phyloP scores from a whole-genome alignment of 2,329 filamentous ascomycete species.

The Talaromyces sp. region DNA sequence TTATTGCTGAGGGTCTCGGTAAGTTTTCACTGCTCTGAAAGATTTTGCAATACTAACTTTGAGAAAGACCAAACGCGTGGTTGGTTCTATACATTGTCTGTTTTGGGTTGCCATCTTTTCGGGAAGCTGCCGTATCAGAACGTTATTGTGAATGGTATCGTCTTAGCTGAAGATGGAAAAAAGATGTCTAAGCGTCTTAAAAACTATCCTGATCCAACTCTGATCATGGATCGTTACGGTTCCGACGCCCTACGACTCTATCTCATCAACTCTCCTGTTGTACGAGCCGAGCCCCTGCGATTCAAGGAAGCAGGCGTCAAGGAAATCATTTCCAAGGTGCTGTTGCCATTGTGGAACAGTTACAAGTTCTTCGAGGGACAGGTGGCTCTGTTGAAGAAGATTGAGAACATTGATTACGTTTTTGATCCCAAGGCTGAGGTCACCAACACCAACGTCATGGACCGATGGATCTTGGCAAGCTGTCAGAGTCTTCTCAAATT shows the following conservation, averaged over 20 bases:
- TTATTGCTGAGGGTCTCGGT: conserved; percentile 80
- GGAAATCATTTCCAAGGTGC: conserved; percentile 87
- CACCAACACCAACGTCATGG: conserved; percentile 83
- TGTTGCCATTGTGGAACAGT: conserved; percentile 91
- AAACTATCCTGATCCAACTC: conserved; percentile 85
- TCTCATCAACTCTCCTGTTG: conserved; percentile 93
- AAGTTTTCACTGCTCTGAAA: not conserved
- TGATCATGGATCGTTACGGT: conserved; percentile 83
- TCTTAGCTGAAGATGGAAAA: conserved; percentile 90
- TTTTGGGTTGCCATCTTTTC: conserved; percentile 84
- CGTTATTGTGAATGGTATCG: conserved; percentile 93
- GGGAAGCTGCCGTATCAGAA: conserved; percentile 86
- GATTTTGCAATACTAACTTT: not conserved
- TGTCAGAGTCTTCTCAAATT: conserved; percentile 89
- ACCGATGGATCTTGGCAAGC: conserved; percentile 89
- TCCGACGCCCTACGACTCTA: conserved; percentile 93
- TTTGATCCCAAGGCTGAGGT: conserved; percentile 66
- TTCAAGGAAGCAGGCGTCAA: conserved; percentile 94
- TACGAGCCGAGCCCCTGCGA: conserved; percentile 81
- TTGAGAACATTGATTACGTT: conserved; percentile 69
- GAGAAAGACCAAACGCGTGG: conserved; percentile 81
- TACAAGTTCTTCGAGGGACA: conserved; percentile 96
- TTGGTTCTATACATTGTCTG: conserved; percentile 93
- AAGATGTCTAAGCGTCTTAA: conserved; percentile 98
- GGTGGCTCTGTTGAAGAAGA: conserved; percentile 80